Evolutionary conservation across 805 yeast genomes (phyloP), one percentile per base, ranked within the genome.

Genomic region (Myxozyma neglecta): DNA sequence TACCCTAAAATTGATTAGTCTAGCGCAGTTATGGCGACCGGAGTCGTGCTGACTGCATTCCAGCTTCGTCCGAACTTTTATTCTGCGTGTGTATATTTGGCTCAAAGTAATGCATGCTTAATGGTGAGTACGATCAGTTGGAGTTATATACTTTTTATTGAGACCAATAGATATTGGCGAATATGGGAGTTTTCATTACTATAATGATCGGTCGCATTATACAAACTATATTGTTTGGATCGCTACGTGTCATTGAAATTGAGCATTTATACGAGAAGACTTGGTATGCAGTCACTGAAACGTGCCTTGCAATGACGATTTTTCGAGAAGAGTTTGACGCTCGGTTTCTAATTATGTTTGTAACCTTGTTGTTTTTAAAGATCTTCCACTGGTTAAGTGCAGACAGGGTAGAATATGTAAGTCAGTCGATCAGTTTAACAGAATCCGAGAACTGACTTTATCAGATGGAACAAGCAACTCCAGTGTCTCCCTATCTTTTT

Each of bases 341-440:
- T 20, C 71, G 82, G 44, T 74, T 83, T n/a, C 80, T 78, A 64
- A 68, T 73, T 8, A 73, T 79, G 60, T 75, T 79, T 2, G 62
- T 75, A 5, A 69, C 77, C 13, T 69, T 85, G 64, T 70, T 85
- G 70, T 79, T 80, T 72, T 73, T 84, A 70, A 87, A 86, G 70
- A 85, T 87, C 1, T 85, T 88, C 76, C 96, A 91, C 71, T 87
- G 96, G 85, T 80, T 94, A 0, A 73, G 87, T 49, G 75, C 77
- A 43, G 86, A 83, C 59, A 71, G 89, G 29, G 74, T 82, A 14
- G 85, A 83, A 56, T 66, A 65, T 46, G 63, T 66, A 35, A 50
- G 67, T 47, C 29, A 34, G 18, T 24, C 47, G 32, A 18, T 29
- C 48, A 35, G 73, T 75, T 56, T 64, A 82, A 3, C 78, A 80